Percentiles rank a stretch among this genome's conserved stretches.
Evolutionary conservation across 805 yeast species (phyloP).

Genomic region (Yueomyces sp.): DNA sequence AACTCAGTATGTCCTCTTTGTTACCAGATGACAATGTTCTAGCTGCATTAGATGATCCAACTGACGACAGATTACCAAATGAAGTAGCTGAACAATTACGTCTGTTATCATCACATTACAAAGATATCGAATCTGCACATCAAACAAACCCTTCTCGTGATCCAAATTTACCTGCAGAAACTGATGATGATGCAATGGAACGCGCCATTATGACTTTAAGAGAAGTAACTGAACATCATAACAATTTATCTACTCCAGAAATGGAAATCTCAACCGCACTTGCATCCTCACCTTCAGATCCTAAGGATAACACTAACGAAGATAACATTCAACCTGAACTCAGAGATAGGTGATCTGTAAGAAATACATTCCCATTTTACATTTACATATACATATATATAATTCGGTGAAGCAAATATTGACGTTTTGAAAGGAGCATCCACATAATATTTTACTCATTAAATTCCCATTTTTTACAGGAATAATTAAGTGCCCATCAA

Average conservation of each 20-base stretch:
- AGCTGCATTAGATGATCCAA: conserved; percentile 15
- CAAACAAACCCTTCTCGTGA: not conserved
- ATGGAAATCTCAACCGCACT: conserved; percentile 4
- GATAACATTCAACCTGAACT: conserved; percentile 26
- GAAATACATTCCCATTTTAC: not conserved
- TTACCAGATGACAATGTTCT: conserved; percentile 12
- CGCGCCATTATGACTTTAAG: not conserved
- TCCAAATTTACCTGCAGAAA: conserved; percentile 2
- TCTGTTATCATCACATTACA: conserved; percentile 22
- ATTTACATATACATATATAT: no score
- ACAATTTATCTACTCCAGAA: conserved; percentile 1
- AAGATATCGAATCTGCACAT: conserved; percentile 18
- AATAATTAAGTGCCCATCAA: no score
- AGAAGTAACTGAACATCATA: not conserved
- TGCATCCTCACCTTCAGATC: conserved; percentile 4
- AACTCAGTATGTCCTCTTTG: conserved; percentile 3
- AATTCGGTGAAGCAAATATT: no score
- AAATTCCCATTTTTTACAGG: no score
- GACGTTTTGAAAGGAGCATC: no score
- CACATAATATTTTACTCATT: no score
- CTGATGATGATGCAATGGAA: conserved; percentile 14
- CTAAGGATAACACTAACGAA: conserved; percentile 16
- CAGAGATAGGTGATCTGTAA: conserved; percentile 15
- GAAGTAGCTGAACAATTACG: conserved; percentile 25
- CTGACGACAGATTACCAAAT: conserved; percentile 22